Evolutionary conservation across 106 monocot genomes (phyloP), one percentile per base, ranked within the genome.

Genomic region (Dactylorhiza incarnata): DNA sequence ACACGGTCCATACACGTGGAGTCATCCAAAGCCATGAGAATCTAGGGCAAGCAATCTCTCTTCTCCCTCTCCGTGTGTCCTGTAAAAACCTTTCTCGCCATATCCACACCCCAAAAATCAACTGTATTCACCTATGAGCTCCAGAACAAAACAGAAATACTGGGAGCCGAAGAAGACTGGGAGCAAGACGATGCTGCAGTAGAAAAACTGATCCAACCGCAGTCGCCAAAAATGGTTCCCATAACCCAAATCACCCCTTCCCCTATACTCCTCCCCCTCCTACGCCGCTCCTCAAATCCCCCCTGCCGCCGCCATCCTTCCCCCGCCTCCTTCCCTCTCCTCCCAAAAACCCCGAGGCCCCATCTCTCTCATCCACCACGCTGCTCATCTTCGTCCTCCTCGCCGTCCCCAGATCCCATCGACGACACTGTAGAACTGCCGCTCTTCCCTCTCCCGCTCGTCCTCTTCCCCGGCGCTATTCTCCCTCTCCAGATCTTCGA

Each of bases 401-500:
- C 74, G 2, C 50, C 65, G 9, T 48, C 75, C 0, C 15, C 77
- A 16, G 29, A 54, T 20, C 7, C 77, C 6, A n/a, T 56, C 2
- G 49, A 49, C 25, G 81, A 86, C 11, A 48, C 76, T 14, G 83
- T 86, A 7, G 90, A 92, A 79, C 90, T 92, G 12, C 92, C 92
- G 11, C 76, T 95, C 26, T 95, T 95, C 73, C 95, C 95, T 7
- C 88, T 95, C 20, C 95, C 95, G 4, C 88, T 95, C 14, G 95
- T 95, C 23, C 90, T 95, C 74, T 95, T 95, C 85, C 92, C 95
- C 2, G 95, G 92, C 15, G 85, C 88, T 17, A 85, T 90, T 47
- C 82, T 88, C 72, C 88, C 95, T 12, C 86, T 95, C 22, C 92
- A 95, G 83, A 95, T 95, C 86, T 95, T 95, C 95, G 95, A 95